Conservation (phyloP, 2,329 filamentous ascomycete genomes). For the Juglanconis sp. region DNA sequence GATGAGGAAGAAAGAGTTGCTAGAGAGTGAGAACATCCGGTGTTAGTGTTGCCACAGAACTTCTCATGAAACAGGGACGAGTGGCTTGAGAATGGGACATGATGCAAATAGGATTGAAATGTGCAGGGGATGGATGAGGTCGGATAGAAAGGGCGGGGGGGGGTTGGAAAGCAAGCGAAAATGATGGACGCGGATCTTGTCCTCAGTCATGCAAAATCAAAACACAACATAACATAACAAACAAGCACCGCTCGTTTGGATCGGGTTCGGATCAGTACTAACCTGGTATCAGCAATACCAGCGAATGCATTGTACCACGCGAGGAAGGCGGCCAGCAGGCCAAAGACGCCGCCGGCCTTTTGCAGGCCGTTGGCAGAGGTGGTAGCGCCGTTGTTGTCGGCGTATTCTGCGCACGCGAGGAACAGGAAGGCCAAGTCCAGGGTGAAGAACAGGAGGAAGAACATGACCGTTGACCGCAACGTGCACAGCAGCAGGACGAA, state of each 20-base stretch:
- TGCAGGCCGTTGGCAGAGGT: conserved; percentile 48
- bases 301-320: conserved; percentile 87
- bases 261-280: conserved; percentile 26
- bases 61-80: background rate
- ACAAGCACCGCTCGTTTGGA: background rate
- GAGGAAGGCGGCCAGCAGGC: conserved; percentile 74
- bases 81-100: conserved; percentile 5
- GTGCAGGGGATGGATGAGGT: background rate
- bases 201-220: background rate
- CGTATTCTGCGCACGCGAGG: conserved; percentile 63
- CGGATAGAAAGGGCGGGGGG: too few relatives aligned
- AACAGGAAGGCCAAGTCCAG: conserved; percentile 75
- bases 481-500: conserved; percentile 71
- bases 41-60: conserved; percentile 4
- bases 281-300: conserved; percentile 72
- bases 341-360: conserved; percentile 74
- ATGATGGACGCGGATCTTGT: background rate
- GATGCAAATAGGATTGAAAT: background rate
- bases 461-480: conserved; percentile 72
- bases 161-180: background rate
- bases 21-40: conserved; percentile 31
- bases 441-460: conserved; percentile 74
- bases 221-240: background rate
- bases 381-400: conserved; percentile 47
- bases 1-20: conserved; percentile 84